A percentile compares a stretch with the other conserved stretches of the same genome.
Conservation (phyloP, 2,329 filamentous ascomycete genomes). For the Ophiostoma sp. region DNA sequence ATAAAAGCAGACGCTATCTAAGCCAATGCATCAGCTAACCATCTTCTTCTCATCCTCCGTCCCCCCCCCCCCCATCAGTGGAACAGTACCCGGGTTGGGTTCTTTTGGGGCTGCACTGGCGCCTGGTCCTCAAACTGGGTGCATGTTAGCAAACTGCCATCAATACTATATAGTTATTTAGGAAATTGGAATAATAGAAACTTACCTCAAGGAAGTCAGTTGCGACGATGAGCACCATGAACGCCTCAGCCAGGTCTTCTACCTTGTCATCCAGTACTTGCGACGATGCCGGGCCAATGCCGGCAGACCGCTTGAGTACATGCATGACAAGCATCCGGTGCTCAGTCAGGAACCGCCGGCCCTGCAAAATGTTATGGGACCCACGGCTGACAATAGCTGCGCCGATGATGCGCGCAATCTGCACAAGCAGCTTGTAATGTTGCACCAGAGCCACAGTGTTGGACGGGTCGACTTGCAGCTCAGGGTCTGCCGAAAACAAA, state of each 20-base stretch:
- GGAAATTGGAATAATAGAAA: conserved; percentile 24
- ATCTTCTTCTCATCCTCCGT: neutral
- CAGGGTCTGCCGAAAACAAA: conserved; percentile 86
- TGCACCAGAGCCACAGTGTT: conserved; percentile 53
- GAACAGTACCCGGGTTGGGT: conserved; percentile 37
- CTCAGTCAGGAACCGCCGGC: conserved; percentile 71
- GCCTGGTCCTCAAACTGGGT: conserved; percentile 40
- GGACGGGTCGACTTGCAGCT: conserved; percentile 67
- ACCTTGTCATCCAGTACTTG: conserved; percentile 55
- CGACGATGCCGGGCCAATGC: conserved; percentile 46
- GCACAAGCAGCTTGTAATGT: conserved; percentile 78
- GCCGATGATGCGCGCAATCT: conserved; percentile 74
- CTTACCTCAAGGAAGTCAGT: conserved; percentile 83
- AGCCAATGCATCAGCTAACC: neutral
- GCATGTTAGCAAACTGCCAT: conserved; percentile 4
- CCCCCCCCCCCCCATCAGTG: conserved; percentile 32
- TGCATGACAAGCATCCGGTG: conserved; percentile 80
- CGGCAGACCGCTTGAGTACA: conserved; percentile 82
- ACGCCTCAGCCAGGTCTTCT: conserved; percentile 74
- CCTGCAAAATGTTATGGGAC: conserved; percentile 74
- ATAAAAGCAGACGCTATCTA: neutral
- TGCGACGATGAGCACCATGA: conserved; percentile 74
- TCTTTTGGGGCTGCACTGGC: conserved; percentile 33
- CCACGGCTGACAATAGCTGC: conserved; percentile 77
- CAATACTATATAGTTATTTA: neutral